A percentile compares a stretch with the other conserved stretches of the same genome.
These are phyloP conservation scores for Austroboletus novae-zelandiae DNA, from an alignment of 1,284 basidiomycete genomes.

Conservation along the genomic window DNA sequence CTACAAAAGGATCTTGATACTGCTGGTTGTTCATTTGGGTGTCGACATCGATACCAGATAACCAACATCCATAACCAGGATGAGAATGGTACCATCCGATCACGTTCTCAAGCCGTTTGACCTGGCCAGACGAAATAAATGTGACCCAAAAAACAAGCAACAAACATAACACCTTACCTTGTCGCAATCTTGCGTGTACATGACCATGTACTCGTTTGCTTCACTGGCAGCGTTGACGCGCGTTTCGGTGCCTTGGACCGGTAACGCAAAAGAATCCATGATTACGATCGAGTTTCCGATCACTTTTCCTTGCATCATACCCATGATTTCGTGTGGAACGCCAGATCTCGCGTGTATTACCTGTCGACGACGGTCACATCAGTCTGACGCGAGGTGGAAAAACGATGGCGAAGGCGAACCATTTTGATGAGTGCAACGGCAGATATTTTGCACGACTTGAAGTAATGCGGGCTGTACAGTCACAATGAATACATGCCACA, in stretches of 20 bases:
- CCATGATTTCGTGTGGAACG: conserved; percentile 98
- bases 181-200: conserved; percentile 80
- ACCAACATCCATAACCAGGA: conserved; percentile 96
- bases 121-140: conserved; percentile 40
- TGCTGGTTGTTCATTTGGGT: conserved; percentile 95
- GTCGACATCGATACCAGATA: conserved; percentile 94
- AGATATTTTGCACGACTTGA: conserved; percentile 93
- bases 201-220: conserved; percentile 98
- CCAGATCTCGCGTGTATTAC: conserved; percentile 98
- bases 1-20: conserved; percentile 95
- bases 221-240: conserved; percentile 96
- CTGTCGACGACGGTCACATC: conserved; percentile 39
- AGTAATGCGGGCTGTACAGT: conserved; percentile 78
- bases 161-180: conserved; percentile 47
- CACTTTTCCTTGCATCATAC: conserved; percentile 97
- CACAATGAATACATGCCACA: conserved; percentile 2
- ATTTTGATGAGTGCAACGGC: conserved; percentile 97
- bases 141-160: not conserved
- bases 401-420: conserved; percentile 47
- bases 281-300: conserved; percentile 85
- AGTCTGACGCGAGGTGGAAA: not conserved
- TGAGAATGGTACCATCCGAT: conserved; percentile 99
- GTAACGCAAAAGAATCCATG: conserved; percentile 95
- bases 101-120: conserved; percentile 81
- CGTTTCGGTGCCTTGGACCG: conserved; percentile 99